Evolutionary conservation across 495 filamentous ascomycete genomes (phyloP).

Genomic region (Tirmania nivea): DNA sequence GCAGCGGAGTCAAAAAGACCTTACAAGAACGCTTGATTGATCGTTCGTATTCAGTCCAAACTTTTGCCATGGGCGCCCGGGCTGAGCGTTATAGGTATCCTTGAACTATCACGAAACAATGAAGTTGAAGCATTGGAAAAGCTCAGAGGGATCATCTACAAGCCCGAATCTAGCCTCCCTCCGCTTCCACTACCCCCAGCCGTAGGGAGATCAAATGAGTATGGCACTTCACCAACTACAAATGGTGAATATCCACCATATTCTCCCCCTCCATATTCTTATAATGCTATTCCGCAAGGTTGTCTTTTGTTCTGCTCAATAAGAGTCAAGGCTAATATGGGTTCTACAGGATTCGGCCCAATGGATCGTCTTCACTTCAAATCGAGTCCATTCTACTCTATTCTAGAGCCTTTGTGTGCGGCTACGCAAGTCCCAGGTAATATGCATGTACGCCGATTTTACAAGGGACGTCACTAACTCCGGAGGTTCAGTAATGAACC

Average conservation of each 20-base stretch:
- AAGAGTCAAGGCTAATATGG: too few species aligned
- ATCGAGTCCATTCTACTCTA: slow-evolving; percentile 53
- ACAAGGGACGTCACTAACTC: slow-evolving; percentile 1
- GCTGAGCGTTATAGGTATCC: background rate
- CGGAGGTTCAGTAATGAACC: slow-evolving; percentile 28
- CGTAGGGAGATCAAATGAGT: slow-evolving; percentile 9
- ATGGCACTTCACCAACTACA: background rate
- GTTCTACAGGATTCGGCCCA: too few species aligned
- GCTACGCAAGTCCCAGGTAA: slow-evolving; percentile 26
- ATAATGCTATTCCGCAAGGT: slow-evolving; percentile 8
- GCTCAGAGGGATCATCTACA: background rate
- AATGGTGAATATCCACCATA: slow-evolving; percentile 5
- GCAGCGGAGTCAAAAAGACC: slow-evolving; percentile 59
- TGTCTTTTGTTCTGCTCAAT: slow-evolving; percentile 11
- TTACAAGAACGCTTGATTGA: slow-evolving; percentile 45
- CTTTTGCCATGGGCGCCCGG: background rate
- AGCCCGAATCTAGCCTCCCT: slow-evolving; percentile 1
- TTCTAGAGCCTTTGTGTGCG: slow-evolving; percentile 32
- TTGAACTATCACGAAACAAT: background rate
- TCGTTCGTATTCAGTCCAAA: background rate
- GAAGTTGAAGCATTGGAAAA: background rate
- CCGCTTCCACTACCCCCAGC: slow-evolving; percentile 1
- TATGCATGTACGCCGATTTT: slow-evolving; percentile 39
- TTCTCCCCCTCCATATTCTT: slow-evolving; percentile 4
- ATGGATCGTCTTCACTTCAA: slow-evolving; percentile 35